Percentiles rank a stretch among this genome's conserved stretches.
phyloP scores from a whole-genome alignment of 495 filamentous ascomycete species.

The Bacidia rubella region DNA sequence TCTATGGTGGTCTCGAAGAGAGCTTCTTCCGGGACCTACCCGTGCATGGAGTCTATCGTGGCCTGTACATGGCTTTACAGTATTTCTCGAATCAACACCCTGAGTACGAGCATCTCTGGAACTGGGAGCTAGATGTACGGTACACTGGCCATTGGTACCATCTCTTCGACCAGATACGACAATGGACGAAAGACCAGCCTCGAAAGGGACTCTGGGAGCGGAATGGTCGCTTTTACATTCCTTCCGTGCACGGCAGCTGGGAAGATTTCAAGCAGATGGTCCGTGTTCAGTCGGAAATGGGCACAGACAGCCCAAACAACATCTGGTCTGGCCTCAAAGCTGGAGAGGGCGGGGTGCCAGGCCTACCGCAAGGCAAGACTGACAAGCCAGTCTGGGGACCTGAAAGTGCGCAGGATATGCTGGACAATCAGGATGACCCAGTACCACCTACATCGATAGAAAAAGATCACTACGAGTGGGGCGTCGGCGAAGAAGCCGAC shows the following conservation, averaged over 20 bases:
- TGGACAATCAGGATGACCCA: constrained; percentile 55
- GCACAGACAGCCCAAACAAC: constrained; percentile 58
- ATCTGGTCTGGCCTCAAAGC: constrained; percentile 44
- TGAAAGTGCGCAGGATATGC: constrained; percentile 55
- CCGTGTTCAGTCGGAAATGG: constrained; percentile 76
- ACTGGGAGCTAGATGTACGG: constrained; percentile 96
- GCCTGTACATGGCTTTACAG: constrained; percentile 86
- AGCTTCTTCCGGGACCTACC: constrained; percentile 58
- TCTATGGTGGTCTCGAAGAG: constrained; percentile 74
- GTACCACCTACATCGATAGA: constrained; percentile 57
- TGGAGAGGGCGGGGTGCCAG: constrained; percentile 27
- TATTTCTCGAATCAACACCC: constrained; percentile 80
- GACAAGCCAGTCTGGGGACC: constrained; percentile 82
- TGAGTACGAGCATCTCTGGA: constrained; percentile 94
- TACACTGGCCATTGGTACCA: constrained; percentile 97
- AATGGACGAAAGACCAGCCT: constrained; percentile 72
- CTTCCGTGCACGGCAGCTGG: constrained; percentile 76
- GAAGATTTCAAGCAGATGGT: constrained; percentile 88
- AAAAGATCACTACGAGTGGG: constrained; percentile 74
- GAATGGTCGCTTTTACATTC: constrained; percentile 82
- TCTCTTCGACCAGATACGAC: constrained; percentile 57
- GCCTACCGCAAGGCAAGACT: constrained; percentile 33
- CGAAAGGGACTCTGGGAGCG: constrained; percentile 91
- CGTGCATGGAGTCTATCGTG: constrained; percentile 82
- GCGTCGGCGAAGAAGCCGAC: constrained; percentile 84